Percentiles rank a stretch among this genome's conserved stretches.
Evolutionary conservation across 2,329 filamentous ascomycete species (phyloP).

Genomic region (Aspergillus tamarii): DNA sequence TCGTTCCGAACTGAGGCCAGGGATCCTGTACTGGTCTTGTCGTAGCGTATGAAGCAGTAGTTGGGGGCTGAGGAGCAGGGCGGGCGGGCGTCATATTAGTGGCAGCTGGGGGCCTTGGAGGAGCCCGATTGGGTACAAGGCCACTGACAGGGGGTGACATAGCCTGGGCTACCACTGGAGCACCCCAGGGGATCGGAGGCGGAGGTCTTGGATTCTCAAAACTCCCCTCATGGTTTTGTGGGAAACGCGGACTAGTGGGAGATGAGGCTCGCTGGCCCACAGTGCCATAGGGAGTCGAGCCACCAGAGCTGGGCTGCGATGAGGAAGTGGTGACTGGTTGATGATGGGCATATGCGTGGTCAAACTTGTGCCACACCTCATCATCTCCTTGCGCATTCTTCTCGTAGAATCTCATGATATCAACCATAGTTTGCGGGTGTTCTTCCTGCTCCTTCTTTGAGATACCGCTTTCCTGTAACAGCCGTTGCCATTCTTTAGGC

Average conservation of each 20-base stretch:
- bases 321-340: conserved; percentile 44
- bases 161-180: conserved; percentile 53
- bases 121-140: conserved; percentile 78
- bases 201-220: conserved; percentile 96
- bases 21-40: conserved; percentile 62
- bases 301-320: conserved; percentile 46
- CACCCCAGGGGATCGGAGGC: conserved; percentile 74
- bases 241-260: conserved; percentile 83
- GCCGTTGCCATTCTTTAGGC: conserved; percentile 95
- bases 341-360: conserved; percentile 71
- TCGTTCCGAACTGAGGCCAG: conserved; percentile 9
- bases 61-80: conserved; percentile 46
- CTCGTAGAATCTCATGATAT: conserved; percentile 96
- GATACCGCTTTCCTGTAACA: conserved; percentile 94
- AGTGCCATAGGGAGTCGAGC: conserved; percentile 50
- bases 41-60: conserved; percentile 41
- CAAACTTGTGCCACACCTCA: conserved; percentile 93
- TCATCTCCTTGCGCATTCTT: conserved; percentile 87
- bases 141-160: conserved; percentile 49
- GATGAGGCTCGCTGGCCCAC: conserved; percentile 70
- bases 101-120: conserved; percentile 77
- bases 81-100: conserved; percentile 44
- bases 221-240: conserved; percentile 85
- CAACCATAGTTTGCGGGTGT: conserved; percentile 91
- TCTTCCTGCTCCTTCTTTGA: conserved; percentile 94